phyloP scores from a whole-genome alignment of 768 basidiomycete species.

The Tulasnella sp. region DNA sequence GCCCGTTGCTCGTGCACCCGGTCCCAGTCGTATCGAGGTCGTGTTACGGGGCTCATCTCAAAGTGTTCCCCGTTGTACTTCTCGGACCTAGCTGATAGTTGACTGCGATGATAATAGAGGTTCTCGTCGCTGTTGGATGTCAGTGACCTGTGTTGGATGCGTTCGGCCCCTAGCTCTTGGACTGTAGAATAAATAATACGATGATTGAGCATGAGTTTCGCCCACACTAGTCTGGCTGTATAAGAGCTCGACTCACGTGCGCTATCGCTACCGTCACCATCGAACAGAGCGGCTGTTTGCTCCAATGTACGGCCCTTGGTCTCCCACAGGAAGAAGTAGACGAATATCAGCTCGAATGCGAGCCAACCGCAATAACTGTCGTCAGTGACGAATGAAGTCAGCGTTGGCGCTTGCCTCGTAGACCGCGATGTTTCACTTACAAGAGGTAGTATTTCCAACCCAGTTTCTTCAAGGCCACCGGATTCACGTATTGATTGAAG shows the following conservation, averaged over 20 bases:
- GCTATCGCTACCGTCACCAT: constrained; percentile 38
- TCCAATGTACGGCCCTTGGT: constrained; percentile 61
- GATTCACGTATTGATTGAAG: constrained; percentile 74
- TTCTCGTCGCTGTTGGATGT: neutral
- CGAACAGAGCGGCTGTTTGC: constrained; percentile 63
- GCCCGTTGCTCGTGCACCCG: constrained; percentile 3
- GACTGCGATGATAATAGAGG: neutral
- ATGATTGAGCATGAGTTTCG: constrained; percentile 12
- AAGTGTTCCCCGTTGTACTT: constrained; percentile 11
- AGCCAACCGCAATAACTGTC: constrained; percentile 49
- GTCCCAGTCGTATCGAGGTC: constrained; percentile 7
- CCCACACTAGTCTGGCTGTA: too few relatives aligned
- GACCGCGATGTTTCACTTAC: neutral
- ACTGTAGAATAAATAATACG: neutral
- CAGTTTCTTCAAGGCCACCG: constrained; percentile 49
- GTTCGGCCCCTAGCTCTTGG: constrained; percentile 4
- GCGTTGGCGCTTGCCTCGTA: neutral
- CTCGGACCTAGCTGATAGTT: constrained; percentile 2
- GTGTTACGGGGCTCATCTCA: constrained; percentile 11
- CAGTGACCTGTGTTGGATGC: neutral
- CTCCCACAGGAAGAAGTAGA: constrained; percentile 38
- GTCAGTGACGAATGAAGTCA: neutral
- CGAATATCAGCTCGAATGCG: constrained; percentile 47
- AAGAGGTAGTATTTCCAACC: constrained; percentile 32
- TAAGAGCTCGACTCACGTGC: constrained; percentile 33